Percentiles rank a stretch among this genome's conserved stretches.
Conservation (phyloP, 192 early-diverging fungal genomes). For the Dissophora ornata region DNA sequence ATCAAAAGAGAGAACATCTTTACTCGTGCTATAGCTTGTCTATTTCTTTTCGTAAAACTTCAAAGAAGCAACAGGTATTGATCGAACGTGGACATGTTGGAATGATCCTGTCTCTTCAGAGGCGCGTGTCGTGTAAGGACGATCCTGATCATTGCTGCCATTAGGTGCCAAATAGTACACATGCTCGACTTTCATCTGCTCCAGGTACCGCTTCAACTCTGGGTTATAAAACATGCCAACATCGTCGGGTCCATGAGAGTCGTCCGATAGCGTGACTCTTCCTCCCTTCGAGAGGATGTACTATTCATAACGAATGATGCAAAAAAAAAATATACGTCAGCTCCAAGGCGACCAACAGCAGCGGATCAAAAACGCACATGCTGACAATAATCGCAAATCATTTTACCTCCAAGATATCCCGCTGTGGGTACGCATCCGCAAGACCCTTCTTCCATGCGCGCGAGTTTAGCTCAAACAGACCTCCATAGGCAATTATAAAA, state of each 20-base stretch:
- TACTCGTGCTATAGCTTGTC: too few relatives aligned
- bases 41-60: slow-evolving; percentile 7
- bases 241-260: slow-evolving; percentile 90
- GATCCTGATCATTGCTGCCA: not conserved
- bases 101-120: slow-evolving; percentile 19
- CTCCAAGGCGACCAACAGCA: not conserved
- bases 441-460: slow-evolving; percentile 94
- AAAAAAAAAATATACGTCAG: too few relatives aligned
- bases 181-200: slow-evolving; percentile 66
- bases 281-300: slow-evolving; percentile 74
- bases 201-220: slow-evolving; percentile 75
- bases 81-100: slow-evolving; percentile 39
- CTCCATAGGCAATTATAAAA: slow-evolving; percentile 80
- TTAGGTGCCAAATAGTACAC: slow-evolving; percentile 63
- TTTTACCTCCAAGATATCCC: slow-evolving; percentile 81
- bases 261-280: slow-evolving; percentile 89
- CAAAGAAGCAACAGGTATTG: slow-evolving; percentile 12
- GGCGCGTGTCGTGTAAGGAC: slow-evolving; percentile 7
- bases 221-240: slow-evolving; percentile 88
- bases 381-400: too few relatives aligned
- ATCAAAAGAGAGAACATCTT: too few relatives aligned
- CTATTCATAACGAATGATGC: slow-evolving; percentile 21
- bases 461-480: slow-evolving; percentile 94
- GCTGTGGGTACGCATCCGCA: slow-evolving; percentile 86
- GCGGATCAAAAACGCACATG: too few relatives aligned